These are phyloP conservation scores for Phytophthora vignae DNA, from an alignment of 352 stramenopile species.

Conservation along the genomic window DNA sequence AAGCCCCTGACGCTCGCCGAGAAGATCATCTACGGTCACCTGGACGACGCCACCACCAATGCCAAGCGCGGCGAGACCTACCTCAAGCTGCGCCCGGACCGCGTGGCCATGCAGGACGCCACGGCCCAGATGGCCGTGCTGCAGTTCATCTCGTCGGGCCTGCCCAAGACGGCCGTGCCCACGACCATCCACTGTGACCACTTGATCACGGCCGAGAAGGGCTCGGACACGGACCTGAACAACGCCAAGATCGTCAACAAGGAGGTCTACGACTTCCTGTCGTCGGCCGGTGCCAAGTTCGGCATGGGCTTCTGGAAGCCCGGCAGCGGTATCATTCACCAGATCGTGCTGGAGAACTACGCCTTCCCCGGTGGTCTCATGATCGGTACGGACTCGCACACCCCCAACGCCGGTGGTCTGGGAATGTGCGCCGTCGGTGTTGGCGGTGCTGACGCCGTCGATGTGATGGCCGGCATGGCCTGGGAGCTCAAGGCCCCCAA, in stretches of 20 bases:
- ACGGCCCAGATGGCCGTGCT: constrained; percentile 96
- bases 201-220: constrained; percentile 95
- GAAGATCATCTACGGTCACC: constrained; percentile 96
- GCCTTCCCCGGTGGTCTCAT: constrained; percentile 95
- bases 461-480: constrained; percentile 95
- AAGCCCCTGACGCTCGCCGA: constrained; percentile 92
- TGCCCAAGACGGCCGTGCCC: constrained; percentile 93
- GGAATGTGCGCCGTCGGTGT: constrained; percentile 95
- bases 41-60: constrained; percentile 88
- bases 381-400: constrained; percentile 96
- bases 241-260: constrained; percentile 92
- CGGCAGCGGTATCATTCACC: constrained; percentile 94
- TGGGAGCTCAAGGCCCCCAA: constrained; percentile 96
- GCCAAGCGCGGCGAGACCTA: constrained; percentile 92
- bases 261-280: constrained; percentile 94
- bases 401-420: constrained; percentile 92
- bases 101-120: constrained; percentile 95
- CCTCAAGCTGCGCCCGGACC: constrained; percentile 93
- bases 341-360: constrained; percentile 96
- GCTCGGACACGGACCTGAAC: constrained; percentile 85
- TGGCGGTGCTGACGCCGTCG: constrained; percentile 92
- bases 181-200: constrained; percentile 96
- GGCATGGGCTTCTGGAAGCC: constrained; percentile 96
- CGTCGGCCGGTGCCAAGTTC: constrained; percentile 93
- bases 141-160: constrained; percentile 95